Evolutionary conservation across 2,329 filamentous ascomycete species (phyloP), one percentile per base, ranked within the genome.

Genomic region (Aspergillus sp.): DNA sequence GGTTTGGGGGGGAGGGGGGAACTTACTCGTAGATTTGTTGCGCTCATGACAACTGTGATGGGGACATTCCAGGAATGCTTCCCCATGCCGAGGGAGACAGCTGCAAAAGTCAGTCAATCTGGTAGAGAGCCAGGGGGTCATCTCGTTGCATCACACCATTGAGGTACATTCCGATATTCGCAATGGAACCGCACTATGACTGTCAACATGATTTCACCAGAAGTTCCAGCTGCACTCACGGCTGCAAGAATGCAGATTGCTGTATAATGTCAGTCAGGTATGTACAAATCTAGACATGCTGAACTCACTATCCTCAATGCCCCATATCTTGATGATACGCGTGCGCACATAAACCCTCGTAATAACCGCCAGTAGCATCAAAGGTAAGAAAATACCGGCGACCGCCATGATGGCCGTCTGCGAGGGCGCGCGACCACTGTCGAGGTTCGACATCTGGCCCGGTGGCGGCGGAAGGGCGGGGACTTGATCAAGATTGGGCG

Each of bases 381-480:
- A 28, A 1, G 53, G 22, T 6, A 55, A 4, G n/a, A 55, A 55
- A 1, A 55, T 9, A 4, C 25, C 41, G 4, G 13, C 7, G 8
- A 55, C 11, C 3, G 28, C 38, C 2, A 55, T 47, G n/a, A 55
- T 34, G 4, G 53, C 25, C 5, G 53, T 19, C 25, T 47, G 25
- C 11, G 17, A 28, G 3, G 53, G 31, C 8, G 25, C 15, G 15
- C 49, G 57, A 25, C 46, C 23, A 15, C 34, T 15, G 3, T 22
- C 28, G 41, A 53, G 47, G 13, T 59, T 48, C 3, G 50, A 13
- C 17, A n/a, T 41, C 17, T 34, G 11, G 11, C 57, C 57, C 1
- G 49, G 41, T 5, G 57, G 57, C 25, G 57, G 57, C n/a, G 50
- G 25, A 17, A 19, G 25, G 9, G 38, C 57, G 2, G 57, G 50